phyloP scores from a whole-genome alignment of 2,329 filamentous ascomycete genomes.

The Incumbomyces delicatus region DNA sequence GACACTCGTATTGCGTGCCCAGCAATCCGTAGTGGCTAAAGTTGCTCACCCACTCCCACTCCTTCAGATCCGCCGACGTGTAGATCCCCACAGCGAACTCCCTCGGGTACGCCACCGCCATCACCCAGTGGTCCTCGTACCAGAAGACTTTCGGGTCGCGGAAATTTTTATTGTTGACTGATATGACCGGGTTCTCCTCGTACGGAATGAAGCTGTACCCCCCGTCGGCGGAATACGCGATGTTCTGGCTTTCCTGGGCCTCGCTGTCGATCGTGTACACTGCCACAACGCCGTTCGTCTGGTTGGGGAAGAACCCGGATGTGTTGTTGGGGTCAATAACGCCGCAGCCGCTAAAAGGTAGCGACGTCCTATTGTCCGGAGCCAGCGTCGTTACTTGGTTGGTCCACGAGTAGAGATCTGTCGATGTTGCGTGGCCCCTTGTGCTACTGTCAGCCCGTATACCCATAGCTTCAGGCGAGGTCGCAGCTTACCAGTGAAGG shows the following conservation, averaged over 20 bases:
- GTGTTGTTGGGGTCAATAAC: slow-evolving; percentile 56
- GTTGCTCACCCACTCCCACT: slow-evolving; percentile 51
- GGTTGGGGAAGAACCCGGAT: slow-evolving; percentile 53
- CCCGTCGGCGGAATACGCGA: slow-evolving; percentile 53
- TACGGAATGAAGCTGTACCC: slow-evolving; percentile 55
- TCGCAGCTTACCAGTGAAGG: slow-evolving; percentile 49
- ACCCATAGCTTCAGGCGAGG: no score
- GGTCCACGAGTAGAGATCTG: slow-evolving; percentile 54
- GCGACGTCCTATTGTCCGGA: slow-evolving; percentile 35
- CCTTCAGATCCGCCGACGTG: slow-evolving; percentile 48
- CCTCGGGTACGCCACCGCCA: slow-evolving; percentile 45
- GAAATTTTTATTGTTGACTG: slow-evolving; percentile 47
- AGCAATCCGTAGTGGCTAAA: slow-evolving; percentile 45
- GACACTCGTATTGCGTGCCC: slow-evolving; percentile 53
- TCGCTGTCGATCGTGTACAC: slow-evolving; percentile 42
- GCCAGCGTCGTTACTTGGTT: slow-evolving; percentile 56
- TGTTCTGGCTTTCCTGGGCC: slow-evolving; percentile 44
- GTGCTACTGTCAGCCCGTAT: no score
- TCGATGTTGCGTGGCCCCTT: slow-evolving; percentile 50
- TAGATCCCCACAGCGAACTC: slow-evolving; percentile 53
- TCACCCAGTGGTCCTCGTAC: slow-evolving; percentile 48
- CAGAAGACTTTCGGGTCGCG: slow-evolving; percentile 58
- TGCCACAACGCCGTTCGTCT: slow-evolving; percentile 53
- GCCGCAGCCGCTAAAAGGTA: slow-evolving; percentile 46
- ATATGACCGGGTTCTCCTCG: slow-evolving; percentile 50